Conservation (phyloP, 1,139 yeast genomes). For the Sugiyamaella neomexicana region DNA sequence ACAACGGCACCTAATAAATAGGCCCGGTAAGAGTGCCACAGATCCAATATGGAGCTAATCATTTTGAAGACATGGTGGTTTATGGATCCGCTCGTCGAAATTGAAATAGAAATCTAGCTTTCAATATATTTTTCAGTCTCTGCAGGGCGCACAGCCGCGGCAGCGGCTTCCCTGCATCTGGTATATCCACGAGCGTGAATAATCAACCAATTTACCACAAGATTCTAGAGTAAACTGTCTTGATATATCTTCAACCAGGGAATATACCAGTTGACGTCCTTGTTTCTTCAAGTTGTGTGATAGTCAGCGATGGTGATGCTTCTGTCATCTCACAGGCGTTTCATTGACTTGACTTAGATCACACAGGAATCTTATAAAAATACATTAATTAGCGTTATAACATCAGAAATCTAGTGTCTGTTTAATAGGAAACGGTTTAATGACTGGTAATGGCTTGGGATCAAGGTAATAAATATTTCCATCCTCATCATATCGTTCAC, state of each 20-base stretch:
- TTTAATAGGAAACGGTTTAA: slow-evolving; percentile 26
- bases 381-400: slow-evolving; percentile 5
- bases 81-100: not conserved
- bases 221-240: too few species aligned
- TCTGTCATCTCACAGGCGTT: too few species aligned
- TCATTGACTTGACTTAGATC: too few species aligned
- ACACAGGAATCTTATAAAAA: too few species aligned
- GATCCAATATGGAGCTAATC: slow-evolving; percentile 12
- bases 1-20: slow-evolving; percentile 17
- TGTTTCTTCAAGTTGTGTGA: too few species aligned
- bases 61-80: not conserved
- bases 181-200: too few species aligned
- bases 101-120: not conserved
- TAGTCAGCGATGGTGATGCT: too few species aligned
- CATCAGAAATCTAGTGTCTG: slow-evolving; percentile 23
- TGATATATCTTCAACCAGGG: too few species aligned
- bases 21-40: slow-evolving; percentile 25
- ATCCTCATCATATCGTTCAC: slow-evolving; percentile 85
- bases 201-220: too few species aligned
- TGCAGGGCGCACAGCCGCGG: not conserved
- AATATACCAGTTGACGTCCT: too few species aligned
- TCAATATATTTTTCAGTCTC: not conserved
- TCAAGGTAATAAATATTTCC: slow-evolving; percentile 64
- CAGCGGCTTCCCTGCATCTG: too few species aligned
- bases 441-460: slow-evolving; percentile 28